A percentile compares a stretch with the other conserved stretches of the same genome.
Conservation (phyloP, 2,329 filamentous ascomycete species). For the Hypoxylon sp. region DNA sequence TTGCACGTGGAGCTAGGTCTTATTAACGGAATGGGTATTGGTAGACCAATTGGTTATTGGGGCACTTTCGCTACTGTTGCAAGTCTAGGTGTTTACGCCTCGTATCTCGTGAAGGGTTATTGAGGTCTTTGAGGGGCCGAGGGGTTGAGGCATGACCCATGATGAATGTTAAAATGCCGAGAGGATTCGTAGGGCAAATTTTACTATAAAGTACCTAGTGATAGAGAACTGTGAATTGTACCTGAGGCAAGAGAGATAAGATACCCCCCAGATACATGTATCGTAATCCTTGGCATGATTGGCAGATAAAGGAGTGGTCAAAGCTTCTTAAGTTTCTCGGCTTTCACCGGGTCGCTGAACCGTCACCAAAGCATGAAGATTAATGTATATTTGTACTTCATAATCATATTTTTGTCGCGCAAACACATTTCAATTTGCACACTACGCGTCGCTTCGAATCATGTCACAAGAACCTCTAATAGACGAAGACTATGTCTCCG, state of each 20-base stretch:
- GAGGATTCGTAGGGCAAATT: not conserved
- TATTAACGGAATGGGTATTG: conserved; percentile 45
- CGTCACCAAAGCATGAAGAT: not conserved
- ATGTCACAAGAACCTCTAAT: conserved; percentile 62
- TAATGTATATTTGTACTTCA: not conserved
- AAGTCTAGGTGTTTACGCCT: conserved; percentile 51
- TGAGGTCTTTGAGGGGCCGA: conserved; percentile 44
- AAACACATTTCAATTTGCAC: conserved; percentile 4
- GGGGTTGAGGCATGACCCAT: not conserved
- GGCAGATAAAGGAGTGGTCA: conserved; percentile 13
- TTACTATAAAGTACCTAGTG: not conserved
- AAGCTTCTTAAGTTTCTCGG: conserved; percentile 23
- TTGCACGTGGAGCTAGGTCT: conserved; percentile 53
- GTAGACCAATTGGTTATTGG: conserved; percentile 52
- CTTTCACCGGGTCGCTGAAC: conserved; percentile 9
- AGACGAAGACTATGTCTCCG: conserved; percentile 74
- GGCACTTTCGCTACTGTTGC: conserved; percentile 50
- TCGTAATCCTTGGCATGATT: not conserved
- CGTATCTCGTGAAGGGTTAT: conserved; percentile 50
- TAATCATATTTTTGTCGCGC: conserved; percentile 5
- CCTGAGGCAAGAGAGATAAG: no score
- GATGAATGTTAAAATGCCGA: not conserved
- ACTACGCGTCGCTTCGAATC: conserved; percentile 30
- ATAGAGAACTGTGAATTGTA: no score
- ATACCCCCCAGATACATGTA: no score